Evolutionary conservation across 2,329 filamentous ascomycete species (phyloP).

Genomic region (Fusarium pininemorale): DNA sequence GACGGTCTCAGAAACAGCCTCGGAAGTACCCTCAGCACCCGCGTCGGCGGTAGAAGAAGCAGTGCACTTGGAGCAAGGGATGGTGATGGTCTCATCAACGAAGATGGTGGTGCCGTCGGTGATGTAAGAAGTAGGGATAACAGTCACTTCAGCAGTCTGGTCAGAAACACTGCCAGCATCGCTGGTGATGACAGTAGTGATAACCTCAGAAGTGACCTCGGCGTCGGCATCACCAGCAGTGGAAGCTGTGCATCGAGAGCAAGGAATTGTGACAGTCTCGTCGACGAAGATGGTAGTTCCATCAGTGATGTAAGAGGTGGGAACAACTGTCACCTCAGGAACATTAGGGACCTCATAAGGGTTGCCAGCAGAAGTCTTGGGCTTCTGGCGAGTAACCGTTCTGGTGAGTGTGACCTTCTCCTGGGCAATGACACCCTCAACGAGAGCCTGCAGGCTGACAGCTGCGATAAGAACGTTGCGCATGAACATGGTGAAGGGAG

Average conservation of each 20-base stretch:
- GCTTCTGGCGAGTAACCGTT: constrained; percentile 24
- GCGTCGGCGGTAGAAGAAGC: constrained; percentile 12
- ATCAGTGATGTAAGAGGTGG: constrained; percentile 30
- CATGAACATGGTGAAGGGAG: constrained; percentile 36
- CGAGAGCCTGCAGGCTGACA: constrained; percentile 36
- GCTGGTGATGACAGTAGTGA: constrained; percentile 15
- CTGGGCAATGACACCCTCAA: constrained; percentile 33
- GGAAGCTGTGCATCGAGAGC: constrained; percentile 26
- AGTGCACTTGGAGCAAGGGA: constrained; percentile 33
- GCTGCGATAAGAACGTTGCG: constrained; percentile 36
- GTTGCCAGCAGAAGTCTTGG: constrained; percentile 6
- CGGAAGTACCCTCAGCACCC: constrained; percentile 12
- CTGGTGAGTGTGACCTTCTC: constrained; percentile 30
- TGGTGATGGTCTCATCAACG: constrained; percentile 30
- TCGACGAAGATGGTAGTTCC: constrained; percentile 34
- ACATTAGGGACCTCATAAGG: constrained; percentile 19
- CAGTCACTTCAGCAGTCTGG: constrained; percentile 24
- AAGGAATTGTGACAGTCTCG: constrained; percentile 34
- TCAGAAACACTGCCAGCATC: constrained; percentile 12
- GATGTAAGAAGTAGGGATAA: constrained; percentile 30
- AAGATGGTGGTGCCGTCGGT: constrained; percentile 33
- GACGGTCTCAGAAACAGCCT: not conserved
- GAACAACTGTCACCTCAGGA: constrained; percentile 24
- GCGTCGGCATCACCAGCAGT: constrained; percentile 17
- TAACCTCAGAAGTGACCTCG: not conserved